These are phyloP conservation scores for Ceratocystiopsis brevicomis DNA, from an alignment of 2,329 filamentous ascomycete genomes.

Conservation along the genomic window DNA sequence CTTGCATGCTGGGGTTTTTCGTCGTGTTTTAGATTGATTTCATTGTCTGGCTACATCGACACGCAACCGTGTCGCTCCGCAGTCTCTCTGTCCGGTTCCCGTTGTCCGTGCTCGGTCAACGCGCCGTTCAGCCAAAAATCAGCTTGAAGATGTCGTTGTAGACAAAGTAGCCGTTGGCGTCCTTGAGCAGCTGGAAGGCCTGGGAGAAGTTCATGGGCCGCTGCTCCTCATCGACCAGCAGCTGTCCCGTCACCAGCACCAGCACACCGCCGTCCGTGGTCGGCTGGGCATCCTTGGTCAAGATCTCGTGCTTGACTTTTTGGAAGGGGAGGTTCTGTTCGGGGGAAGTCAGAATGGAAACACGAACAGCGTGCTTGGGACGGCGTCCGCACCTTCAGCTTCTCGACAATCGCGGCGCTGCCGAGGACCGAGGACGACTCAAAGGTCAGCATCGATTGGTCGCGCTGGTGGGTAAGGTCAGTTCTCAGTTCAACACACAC, in stretches of 20 bases:
- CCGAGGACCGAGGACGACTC: conserved; percentile 54
- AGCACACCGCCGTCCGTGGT: conserved; percentile 52
- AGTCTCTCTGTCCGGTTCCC: not conserved
- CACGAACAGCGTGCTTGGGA: not conserved
- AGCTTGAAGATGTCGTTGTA: conserved; percentile 93
- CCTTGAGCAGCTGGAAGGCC: conserved; percentile 65
- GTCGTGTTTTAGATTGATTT: not conserved
- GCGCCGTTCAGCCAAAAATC: conserved; percentile 38
- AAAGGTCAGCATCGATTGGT: conserved; percentile 84
- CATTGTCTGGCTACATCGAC: not conserved
- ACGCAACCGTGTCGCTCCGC: not conserved
- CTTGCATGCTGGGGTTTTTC: too few species aligned
- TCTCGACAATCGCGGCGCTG: conserved; percentile 48
- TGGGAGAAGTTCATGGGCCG: conserved; percentile 84
- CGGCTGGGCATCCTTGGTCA: conserved; percentile 71
- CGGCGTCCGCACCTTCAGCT: conserved; percentile 51
- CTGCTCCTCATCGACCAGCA: conserved; percentile 71
- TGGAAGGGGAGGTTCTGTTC: conserved; percentile 55
- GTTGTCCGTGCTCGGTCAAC: too few species aligned
- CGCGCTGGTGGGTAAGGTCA: conserved; percentile 32
- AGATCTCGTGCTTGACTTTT: conserved; percentile 60
- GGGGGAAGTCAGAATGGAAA: not conserved
- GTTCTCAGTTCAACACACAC: too few species aligned
- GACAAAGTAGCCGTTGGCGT: conserved; percentile 56
- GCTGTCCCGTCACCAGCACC: conserved; percentile 72